Evolutionary conservation across 139 green algal species (phyloP).

Genomic region (Tetradesmus lagerheimii): DNA sequence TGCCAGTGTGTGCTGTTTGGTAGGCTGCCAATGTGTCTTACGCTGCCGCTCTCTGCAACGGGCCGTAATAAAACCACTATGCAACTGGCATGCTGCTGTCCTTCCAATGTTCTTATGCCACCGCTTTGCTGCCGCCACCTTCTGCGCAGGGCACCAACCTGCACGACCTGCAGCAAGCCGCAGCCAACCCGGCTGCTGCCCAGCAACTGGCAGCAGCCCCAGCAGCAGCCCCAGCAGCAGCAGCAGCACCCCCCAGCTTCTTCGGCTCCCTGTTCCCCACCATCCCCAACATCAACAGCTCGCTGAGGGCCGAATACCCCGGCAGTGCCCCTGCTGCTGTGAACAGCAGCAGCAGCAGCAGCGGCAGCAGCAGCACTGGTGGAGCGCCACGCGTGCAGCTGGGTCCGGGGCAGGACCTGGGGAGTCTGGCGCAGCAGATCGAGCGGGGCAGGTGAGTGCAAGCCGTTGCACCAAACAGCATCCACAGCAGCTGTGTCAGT

Average conservation of each 20-base stretch:
- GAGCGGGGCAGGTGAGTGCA: constrained; percentile 15
- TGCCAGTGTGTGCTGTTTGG: too few species aligned
- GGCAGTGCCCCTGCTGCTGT: neutral
- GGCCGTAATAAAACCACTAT: neutral
- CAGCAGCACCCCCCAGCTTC: neutral
- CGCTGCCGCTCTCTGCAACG: too few species aligned
- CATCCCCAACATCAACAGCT: neutral
- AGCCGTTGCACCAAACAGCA: too few species aligned
- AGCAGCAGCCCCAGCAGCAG: neutral
- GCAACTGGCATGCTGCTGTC: neutral
- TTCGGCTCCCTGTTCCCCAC: neutral
- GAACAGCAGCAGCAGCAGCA: neutral
- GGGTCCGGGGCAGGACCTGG: neutral
- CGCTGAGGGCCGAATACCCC: neutral
- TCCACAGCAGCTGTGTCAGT: neutral
- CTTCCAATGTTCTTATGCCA: neutral
- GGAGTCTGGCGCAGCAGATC: constrained; percentile 10
- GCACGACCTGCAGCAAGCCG: neutral
- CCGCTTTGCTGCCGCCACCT: neutral
- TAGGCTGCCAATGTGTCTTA: too few species aligned
- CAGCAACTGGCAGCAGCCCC: neutral
- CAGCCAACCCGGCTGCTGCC: neutral
- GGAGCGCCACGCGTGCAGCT: neutral
- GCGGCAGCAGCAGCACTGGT: neutral
- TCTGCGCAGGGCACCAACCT: neutral